phyloP scores from a whole-genome alignment of 805 yeast genomes.

The Yamadazyma kitorensis region DNA sequence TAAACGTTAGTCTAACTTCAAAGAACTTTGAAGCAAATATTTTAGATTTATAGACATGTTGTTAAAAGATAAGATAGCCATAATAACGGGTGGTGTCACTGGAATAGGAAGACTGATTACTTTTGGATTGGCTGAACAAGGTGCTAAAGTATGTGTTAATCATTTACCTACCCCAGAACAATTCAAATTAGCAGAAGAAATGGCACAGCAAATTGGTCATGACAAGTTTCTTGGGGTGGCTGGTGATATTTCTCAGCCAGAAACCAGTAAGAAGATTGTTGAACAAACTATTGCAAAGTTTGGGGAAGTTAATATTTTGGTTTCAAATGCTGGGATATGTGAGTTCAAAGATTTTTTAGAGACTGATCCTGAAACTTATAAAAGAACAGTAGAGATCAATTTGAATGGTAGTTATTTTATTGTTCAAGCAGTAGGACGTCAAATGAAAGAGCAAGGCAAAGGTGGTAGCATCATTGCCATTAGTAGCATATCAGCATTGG shows the following conservation, averaged over 20 bases:
- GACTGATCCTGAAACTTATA: conserved; percentile 34
- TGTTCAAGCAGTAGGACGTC: conserved; percentile 47
- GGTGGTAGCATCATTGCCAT: conserved; percentile 49
- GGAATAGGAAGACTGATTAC: conserved; percentile 48
- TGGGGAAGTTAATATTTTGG: conserved; percentile 40
- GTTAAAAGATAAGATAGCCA: conserved; percentile 34
- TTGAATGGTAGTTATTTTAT: conserved; percentile 44
- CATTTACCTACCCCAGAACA: conserved; percentile 22
- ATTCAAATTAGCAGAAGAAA: conserved; percentile 16
- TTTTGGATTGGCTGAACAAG: conserved; percentile 37
- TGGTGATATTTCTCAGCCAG: conserved; percentile 44
- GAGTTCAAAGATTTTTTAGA: conserved; percentile 40
- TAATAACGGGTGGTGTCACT: conserved; percentile 45
- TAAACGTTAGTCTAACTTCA: too few species aligned
- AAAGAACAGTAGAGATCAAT: conserved; percentile 36
- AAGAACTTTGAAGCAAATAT: too few species aligned
- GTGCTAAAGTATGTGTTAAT: conserved; percentile 41
- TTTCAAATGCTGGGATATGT: conserved; percentile 49
- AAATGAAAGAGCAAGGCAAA: conserved; percentile 42
- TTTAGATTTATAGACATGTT: too few species aligned
- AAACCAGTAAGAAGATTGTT: conserved; percentile 31
- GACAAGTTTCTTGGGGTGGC: conserved; percentile 32
- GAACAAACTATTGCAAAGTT: conserved; percentile 30
- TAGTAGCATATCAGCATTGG: conserved; percentile 41
- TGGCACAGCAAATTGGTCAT: conserved; percentile 21